Base-by-base conservation (phyloP, 768 basidiomycete genomes). In the Fomitopsis serialis region DNA sequence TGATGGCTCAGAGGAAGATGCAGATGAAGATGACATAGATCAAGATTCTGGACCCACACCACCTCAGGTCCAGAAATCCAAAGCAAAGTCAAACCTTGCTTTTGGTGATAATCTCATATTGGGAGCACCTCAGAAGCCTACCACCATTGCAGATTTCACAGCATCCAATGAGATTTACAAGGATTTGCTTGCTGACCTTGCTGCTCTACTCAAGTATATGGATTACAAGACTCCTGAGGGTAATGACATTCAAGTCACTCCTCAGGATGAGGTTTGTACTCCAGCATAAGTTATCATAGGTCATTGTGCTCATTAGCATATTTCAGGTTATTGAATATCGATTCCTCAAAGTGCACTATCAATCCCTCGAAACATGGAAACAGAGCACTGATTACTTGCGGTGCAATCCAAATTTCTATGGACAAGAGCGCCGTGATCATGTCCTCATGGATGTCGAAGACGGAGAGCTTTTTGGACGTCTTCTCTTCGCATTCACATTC, bases 391-490 rank as follows among this genome's bases (percentile, higher is more conserved):
- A 56, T 32, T 37, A 40, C 2, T 22, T 52, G 1, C 45, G 50
- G 2, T 56, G 50, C 51, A 56, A 21, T 42, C 55, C 50, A 15
- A 32, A 11, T 1, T 56, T 56, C 50, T 45, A 36, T 43, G 17
- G 17, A 17, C 6, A 19, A 12, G 42, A 42, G 3, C 34, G 45
- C 1, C 49, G 46, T 24, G 50, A 52, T 29, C 35, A 42, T 36
- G 34, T 45, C 29, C 2, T 42, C 2, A 2, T 52, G 7, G 9
- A 17, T 25, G 15, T 27, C 4, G 4, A 15, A 11, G 32, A 21
- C 34, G 34, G 48, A 34, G 24, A 27, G n/a, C 2, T 32, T 35
- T 35, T 48, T 22, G 48, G 13, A 19, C 35, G n/a, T 2, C 32
- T 48, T 8, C 6, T 37, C 32, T 7, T 34, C n/a, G 19, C 19